Conservation (phyloP, 2,329 filamentous ascomycete genomes). For the Nemania abortiva region DNA sequence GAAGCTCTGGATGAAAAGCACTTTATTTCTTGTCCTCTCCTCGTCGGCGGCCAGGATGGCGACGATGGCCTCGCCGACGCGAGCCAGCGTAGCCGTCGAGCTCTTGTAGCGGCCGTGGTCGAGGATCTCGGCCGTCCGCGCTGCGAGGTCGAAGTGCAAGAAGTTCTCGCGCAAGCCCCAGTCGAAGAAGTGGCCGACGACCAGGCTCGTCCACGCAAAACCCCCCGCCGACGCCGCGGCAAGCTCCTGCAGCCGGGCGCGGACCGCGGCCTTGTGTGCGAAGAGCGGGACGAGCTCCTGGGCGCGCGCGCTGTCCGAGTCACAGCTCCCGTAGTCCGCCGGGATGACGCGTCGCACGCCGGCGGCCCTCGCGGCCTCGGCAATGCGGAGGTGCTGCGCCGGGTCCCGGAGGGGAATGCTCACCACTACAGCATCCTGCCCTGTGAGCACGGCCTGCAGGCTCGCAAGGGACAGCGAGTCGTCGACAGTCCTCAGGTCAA, state of each 20-base stretch:
- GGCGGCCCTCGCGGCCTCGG: constrained; percentile 53
- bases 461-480: constrained; percentile 49
- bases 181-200: constrained; percentile 58
- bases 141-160: constrained; percentile 52
- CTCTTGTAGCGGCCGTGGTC: constrained; percentile 51
- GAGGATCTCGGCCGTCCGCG: constrained; percentile 51
- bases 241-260: constrained; percentile 49
- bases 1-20: constrained; percentile 58
- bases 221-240: constrained; percentile 36
- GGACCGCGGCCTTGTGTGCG: constrained; percentile 52
- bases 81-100: constrained; percentile 53
- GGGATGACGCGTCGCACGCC: constrained; percentile 56
- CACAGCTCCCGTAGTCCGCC: constrained; percentile 58
- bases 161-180: constrained; percentile 55
- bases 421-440: constrained; percentile 55
- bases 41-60: constrained; percentile 41
- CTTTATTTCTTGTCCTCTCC: constrained; percentile 50
- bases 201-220: constrained; percentile 56
- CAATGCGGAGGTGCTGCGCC: constrained; percentile 52
- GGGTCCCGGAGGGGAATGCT: constrained; percentile 51
- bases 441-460: constrained; percentile 50
- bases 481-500: constrained; percentile 46
- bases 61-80: constrained; percentile 49
- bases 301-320: constrained; percentile 52
- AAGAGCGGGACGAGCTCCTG: constrained; percentile 55